These are phyloP conservation scores for Amanita exitialis DNA, from an alignment of 768 basidiomycete species.

Conservation along the genomic window DNA sequence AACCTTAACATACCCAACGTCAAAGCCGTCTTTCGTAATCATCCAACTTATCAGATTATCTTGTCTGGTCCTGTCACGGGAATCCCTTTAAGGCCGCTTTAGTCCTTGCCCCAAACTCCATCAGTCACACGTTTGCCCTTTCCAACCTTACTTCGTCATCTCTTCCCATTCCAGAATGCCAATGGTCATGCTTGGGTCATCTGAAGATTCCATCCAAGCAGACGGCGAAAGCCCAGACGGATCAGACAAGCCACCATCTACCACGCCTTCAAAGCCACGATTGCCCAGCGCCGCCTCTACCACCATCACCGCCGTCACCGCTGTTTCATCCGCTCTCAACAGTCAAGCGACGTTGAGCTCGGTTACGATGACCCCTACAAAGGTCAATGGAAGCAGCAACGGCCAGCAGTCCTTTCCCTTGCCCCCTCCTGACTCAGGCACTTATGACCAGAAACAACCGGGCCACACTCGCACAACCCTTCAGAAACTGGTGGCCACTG, in stretches of 20 bases:
- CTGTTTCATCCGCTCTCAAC: slow-evolving; percentile 7
- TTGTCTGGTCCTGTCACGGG: slow-evolving; percentile 3
- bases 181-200: slow-evolving; percentile 36
- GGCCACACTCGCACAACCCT: slow-evolving; percentile 36
- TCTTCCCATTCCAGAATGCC: slow-evolving; percentile 12
- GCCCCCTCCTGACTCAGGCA: slow-evolving; percentile 38
- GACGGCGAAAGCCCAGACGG: slow-evolving; percentile 50
- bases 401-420: slow-evolving; percentile 27
- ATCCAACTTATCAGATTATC: slow-evolving; percentile 3
- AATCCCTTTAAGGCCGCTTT: slow-evolving; percentile 4
- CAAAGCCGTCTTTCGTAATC: slow-evolving; percentile 6
- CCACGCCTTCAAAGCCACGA: slow-evolving; percentile 15
- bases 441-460: slow-evolving; percentile 39
- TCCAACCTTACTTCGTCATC: slow-evolving; percentile 1
- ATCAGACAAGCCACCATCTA: slow-evolving; percentile 50
- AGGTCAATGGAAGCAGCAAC: not conserved
- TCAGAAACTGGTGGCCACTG: slow-evolving; percentile 23
- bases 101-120: slow-evolving; percentile 1
- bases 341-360: slow-evolving; percentile 7
- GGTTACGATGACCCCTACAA: slow-evolving; percentile 12
- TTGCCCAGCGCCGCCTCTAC: slow-evolving; percentile 1
- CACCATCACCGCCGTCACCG: slow-evolving; percentile 10
- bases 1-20: slow-evolving; percentile 11
- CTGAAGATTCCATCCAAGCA: slow-evolving; percentile 39
- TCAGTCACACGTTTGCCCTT: slow-evolving; percentile 4